Evolutionary conservation across 306 rosid genomes (phyloP).

Genomic region (Abrus pulchellus): DNA sequence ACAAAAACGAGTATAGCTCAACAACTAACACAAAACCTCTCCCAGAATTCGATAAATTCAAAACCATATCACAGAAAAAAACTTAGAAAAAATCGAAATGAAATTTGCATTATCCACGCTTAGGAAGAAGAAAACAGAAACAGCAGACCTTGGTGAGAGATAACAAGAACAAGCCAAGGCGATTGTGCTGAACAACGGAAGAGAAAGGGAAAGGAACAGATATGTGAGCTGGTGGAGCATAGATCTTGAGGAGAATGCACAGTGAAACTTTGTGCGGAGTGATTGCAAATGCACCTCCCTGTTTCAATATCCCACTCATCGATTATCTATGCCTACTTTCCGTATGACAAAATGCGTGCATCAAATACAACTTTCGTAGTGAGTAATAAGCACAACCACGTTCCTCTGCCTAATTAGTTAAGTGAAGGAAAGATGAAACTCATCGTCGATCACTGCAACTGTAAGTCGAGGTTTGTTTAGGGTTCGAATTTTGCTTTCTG

Average conservation of each 20-base stretch:
- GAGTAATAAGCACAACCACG: no score
- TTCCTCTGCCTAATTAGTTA: no score
- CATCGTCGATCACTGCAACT: background rate
- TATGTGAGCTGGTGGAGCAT: constrained; percentile 74
- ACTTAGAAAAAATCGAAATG: background rate
- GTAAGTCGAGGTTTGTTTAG: constrained; percentile 14
- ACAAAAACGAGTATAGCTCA: background rate
- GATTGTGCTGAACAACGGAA: constrained; percentile 82
- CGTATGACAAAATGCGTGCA: constrained; percentile 43
- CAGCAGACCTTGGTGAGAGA: constrained; percentile 78
- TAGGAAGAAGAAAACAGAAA: background rate
- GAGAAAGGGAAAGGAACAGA: constrained; percentile 80
- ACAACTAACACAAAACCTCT: background rate
- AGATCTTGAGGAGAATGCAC: constrained; percentile 85
- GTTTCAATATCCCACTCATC: constrained; percentile 79
- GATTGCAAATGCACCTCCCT: constrained; percentile 73
- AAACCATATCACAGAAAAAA: background rate
- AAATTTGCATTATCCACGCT: background rate
- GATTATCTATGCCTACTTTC: background rate
- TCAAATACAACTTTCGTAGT: no score
- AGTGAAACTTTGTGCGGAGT: constrained; percentile 94
- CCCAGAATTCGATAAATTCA: background rate
- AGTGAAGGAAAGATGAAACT: no score
- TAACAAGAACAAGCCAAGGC: constrained; percentile 79
- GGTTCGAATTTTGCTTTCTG: constrained; percentile 31